Evolutionary conservation across 495 filamentous ascomycete species (phyloP), one percentile per base, ranked within the genome.

Genomic region (Penicillium ochrochloron): DNA sequence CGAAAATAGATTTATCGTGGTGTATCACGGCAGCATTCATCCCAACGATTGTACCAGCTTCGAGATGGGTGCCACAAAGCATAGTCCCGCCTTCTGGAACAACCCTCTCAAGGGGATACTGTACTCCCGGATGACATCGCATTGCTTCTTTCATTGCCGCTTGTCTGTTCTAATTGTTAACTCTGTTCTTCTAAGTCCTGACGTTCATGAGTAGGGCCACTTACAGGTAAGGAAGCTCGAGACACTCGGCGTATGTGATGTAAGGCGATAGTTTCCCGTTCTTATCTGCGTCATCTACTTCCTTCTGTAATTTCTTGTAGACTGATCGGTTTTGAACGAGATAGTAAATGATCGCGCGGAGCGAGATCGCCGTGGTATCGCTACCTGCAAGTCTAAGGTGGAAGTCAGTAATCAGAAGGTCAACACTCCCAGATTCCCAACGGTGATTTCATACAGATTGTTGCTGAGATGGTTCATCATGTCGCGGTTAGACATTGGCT

Each of bases 311-410:
- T 29, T 68, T 68, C 14, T 25, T 39, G 25, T 58, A 56, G 0
- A n/a, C 53, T 6, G 51, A 1, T 3, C 31, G 46, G 11, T 64
- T 76, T 62, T 81, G 82, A 5, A 86, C 70, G 12, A 83, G 61
- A 58, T 80, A 76, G 61, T 87, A 86, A 27, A 88, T 63, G 5
- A 83, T 70, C 1, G 80, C 68, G 35, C 80, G 73, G 12, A 85
- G 68, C 6, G 70, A 67, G 52, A 75, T 82, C 9, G 82, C 78
- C 7, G 79, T 82, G 12, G 83, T 84, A 64, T 86, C 83, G 42
- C 76, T 73, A 19, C 82, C 82, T 34, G 81, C 80, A 27, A 62
- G 59, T 10, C 21, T 23, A 31, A 19, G 44, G 14, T 17, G 37
- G 3, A 41, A 5, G 37, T 41, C 37, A 41, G 37, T 12, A 41